A percentile compares a stretch with the other conserved stretches of the same genome.
phyloP scores from a whole-genome alignment of 1,284 basidiomycete species.

The Tilletia caries region DNA sequence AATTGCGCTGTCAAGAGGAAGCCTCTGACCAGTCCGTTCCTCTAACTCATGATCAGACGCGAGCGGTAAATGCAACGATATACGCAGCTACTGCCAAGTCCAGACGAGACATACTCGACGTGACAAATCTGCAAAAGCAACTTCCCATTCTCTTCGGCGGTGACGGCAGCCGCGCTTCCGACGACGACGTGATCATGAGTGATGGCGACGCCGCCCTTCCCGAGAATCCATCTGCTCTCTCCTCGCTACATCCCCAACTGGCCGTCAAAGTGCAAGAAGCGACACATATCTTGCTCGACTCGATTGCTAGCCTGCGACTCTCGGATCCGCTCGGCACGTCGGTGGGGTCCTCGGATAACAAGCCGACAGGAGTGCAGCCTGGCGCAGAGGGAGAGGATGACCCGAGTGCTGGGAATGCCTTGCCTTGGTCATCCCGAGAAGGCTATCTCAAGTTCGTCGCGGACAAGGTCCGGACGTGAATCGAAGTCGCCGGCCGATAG shows the following conservation, averaged over 20 bases:
- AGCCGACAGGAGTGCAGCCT: neutral
- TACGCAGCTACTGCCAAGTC: neutral
- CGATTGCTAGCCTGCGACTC: neutral
- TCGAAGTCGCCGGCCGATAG: too few relatives aligned
- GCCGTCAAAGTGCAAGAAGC: neutral
- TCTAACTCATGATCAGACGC: neutral
- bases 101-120: neutral
- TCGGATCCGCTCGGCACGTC: neutral
- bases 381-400: too few relatives aligned
- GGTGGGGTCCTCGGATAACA: neutral
- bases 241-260: neutral
- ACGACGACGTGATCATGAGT: neutral
- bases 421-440: constrained; percentile 3
- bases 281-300: neutral
- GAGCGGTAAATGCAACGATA: neutral
- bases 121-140: neutral
- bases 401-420: neutral
- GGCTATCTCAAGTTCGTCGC: constrained; percentile 8
- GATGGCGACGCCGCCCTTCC: neutral
- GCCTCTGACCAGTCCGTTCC: neutral
- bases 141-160: neutral
- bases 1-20: neutral
- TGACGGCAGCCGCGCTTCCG: neutral
- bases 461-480: constrained; percentile 3
- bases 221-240: neutral